A percentile compares a stretch with the other conserved stretches of the same genome.
Evolutionary conservation across 768 basidiomycete species (phyloP).

Genomic region (Phallus indusiatus): DNA sequence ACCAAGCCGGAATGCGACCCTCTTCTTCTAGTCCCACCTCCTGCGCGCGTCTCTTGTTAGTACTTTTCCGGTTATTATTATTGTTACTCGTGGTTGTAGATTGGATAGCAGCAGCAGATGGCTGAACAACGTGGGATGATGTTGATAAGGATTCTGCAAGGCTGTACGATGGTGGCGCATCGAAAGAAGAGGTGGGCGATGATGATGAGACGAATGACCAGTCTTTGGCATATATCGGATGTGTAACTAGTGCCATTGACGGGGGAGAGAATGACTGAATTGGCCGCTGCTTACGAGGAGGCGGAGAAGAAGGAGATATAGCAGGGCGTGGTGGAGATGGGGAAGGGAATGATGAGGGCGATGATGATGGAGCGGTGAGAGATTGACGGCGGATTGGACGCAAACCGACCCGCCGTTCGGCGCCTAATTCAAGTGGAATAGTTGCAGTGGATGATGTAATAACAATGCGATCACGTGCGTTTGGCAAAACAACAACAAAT

Average conservation of each 20-base stretch:
- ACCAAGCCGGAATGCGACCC: neutral
- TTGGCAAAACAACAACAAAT: too few relatives aligned
- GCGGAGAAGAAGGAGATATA: too few relatives aligned
- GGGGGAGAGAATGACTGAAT: neutral
- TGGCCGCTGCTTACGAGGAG: neutral
- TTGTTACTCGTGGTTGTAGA: neutral
- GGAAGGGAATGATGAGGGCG: neutral
- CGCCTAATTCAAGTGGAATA: neutral
- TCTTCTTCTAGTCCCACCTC: neutral
- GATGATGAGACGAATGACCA: neutral
- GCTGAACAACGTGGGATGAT: neutral
- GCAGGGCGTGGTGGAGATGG: neutral
- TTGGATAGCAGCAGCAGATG: neutral
- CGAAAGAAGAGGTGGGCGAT: neutral
- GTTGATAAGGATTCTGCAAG: neutral
- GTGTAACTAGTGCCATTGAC: neutral
- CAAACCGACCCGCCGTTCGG: neutral
- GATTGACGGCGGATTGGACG: neutral
- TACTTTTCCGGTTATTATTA: neutral
- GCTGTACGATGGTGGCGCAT: neutral
- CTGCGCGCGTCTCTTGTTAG: neutral
- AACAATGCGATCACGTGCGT: too few relatives aligned
- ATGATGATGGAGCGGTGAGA: neutral
- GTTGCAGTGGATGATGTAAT: too few relatives aligned
- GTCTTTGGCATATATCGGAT: neutral